Evolutionary conservation across 1,284 basidiomycete genomes (phyloP).

Genomic region (Naganishia cerealis): DNA sequence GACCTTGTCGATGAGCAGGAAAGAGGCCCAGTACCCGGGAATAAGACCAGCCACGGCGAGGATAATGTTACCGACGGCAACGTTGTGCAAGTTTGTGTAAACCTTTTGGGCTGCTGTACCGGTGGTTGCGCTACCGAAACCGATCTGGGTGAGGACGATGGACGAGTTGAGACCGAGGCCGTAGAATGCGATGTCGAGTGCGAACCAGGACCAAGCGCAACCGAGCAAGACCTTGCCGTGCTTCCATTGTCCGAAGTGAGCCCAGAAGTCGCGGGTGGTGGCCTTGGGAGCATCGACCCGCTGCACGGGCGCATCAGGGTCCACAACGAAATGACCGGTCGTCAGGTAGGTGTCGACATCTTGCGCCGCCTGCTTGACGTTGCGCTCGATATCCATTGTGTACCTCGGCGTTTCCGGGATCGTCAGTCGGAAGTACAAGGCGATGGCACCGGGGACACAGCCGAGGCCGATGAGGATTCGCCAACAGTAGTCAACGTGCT

Average conservation of each 20-base stretch:
- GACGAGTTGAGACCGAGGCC: conserved; percentile 78
- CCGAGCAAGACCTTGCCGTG: conserved; percentile 58
- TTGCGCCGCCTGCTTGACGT: conserved; percentile 68
- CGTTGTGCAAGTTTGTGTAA: conserved; percentile 54
- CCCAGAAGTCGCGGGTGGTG: conserved; percentile 63
- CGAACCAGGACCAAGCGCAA: conserved; percentile 66
- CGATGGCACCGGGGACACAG: conserved; percentile 53
- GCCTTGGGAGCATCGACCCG: conserved; percentile 67
- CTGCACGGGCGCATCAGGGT: conserved; percentile 63
- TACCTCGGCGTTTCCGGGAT: conserved; percentile 67
- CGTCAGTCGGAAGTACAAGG: conserved; percentile 59
- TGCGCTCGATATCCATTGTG: conserved; percentile 85
- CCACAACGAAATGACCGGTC: conserved; percentile 58
- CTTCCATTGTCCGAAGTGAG: conserved; percentile 56
- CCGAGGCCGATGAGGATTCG: conserved; percentile 58
- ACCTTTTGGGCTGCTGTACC: conserved; percentile 50
- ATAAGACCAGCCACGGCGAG: conserved; percentile 62
- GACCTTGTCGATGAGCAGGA: conserved; percentile 51
- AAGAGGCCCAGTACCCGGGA: conserved; percentile 55
- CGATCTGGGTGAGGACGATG: conserved; percentile 61
- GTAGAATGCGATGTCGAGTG: conserved; percentile 67
- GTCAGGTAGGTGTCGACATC: conserved; percentile 67
- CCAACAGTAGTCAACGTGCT: conserved; percentile 57
- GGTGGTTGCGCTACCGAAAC: conserved; percentile 55
- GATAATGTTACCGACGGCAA: conserved; percentile 61